Percentiles rank a stretch among this genome's conserved stretches.
phyloP scores from a whole-genome alignment of 169 alveolate genomes.

The Perkinsus marinus region DNA sequence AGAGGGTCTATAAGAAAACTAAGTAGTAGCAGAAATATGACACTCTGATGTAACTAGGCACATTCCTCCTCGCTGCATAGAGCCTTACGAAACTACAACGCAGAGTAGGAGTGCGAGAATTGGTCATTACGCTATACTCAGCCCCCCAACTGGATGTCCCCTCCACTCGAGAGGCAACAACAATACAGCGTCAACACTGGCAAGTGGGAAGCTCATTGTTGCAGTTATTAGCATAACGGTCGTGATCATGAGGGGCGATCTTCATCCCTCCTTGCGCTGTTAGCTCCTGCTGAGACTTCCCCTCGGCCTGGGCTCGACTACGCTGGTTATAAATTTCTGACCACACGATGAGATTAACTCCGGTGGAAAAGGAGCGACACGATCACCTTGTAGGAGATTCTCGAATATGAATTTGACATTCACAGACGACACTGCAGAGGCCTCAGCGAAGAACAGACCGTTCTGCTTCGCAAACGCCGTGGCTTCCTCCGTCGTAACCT shows the following conservation, averaged over 20 bases:
- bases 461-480: conserved; percentile 72
- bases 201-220: not conserved
- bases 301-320: not conserved
- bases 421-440: conserved; percentile 84
- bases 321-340: conserved; percentile 5
- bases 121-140: no score
- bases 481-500: conserved; percentile 51
- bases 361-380: not conserved
- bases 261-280: not conserved
- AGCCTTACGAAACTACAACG: no score
- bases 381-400: conserved; percentile 63
- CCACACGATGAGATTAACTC: not conserved
- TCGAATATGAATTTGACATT: conserved; percentile 94
- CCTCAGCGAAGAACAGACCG: conserved; percentile 78
- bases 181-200: not conserved
- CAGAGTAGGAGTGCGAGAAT: no score
- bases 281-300: not conserved
- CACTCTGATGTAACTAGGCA: no score
- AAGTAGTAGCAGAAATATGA: no score
- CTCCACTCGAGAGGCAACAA: no score
- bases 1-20: no score
- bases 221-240: not conserved
- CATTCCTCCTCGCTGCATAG: no score
- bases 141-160: no score
- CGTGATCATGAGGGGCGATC: not conserved